Base-by-base conservation (phyloP, 2,329 filamentous ascomycete species). In the Aureobasidium sp. region DNA sequence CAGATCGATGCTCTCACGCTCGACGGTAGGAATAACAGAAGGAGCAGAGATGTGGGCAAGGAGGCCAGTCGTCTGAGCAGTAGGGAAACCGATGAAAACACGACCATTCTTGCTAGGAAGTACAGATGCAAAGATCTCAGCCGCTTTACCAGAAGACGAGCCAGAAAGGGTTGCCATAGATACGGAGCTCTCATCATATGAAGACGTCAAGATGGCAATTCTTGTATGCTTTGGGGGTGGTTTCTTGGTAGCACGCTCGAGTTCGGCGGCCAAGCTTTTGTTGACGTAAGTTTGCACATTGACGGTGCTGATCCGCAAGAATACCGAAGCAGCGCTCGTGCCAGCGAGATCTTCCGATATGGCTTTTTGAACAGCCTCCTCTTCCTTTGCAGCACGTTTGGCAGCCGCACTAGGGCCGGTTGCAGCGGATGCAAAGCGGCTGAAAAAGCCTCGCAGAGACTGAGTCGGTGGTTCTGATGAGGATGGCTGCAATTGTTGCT, bases 71-170 rank as follows among this genome's bases (percentile, higher is more conserved):
- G 94, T 99, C 77, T 99, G 94, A 68, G 93, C 92, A 1, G 94
- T 99, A 3, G 94, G 93, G 71, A 99, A 99, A 0, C 94, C 94
- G 70, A 99, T 99, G 70, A 97, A 99, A 61, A 99, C 89, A 59
- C 90, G 87, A 7, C 94, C 94, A 68, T 90, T 89, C 73, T 91
- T 95, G 62, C 84, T 91, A 2, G 94, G 94, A 5, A 97, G 77
- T 0, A 99, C 92, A 1, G 92, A 94, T 1, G 89, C 84, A 73
- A 99, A 97, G 8, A 99, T 86, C 70, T 96, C 90, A 0, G 83
- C 81, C 2, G 84, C 82, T 64, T 87, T 84, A 8, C 82, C 78
- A 12, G 79, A 75, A 9, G 76, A 78, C 11, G 73, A 74, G 17
- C 77, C 79, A 2, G 81, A 83, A 17, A 75, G 68, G 15, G 74